These are phyloP conservation scores for Ambrosia trifida DNA, from an alignment of 129 eudicot genomes.

Conservation along the genomic window DNA sequence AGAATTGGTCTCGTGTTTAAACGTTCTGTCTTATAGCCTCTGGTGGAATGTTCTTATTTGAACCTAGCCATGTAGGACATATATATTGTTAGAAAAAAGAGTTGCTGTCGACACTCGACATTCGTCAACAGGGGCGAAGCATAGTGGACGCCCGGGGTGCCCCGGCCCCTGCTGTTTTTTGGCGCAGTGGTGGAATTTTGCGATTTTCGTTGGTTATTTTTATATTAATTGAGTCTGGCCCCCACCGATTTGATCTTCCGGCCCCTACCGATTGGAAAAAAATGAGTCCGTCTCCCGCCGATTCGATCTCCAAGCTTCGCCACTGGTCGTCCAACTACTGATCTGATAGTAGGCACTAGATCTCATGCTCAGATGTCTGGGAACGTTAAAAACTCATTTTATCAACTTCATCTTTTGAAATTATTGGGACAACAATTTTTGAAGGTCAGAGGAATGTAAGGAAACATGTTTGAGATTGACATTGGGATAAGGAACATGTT, in stretches of 20 bases:
- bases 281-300: too few relatives aligned
- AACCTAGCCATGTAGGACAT: too few relatives aligned
- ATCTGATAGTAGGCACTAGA: not conserved
- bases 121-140: too few relatives aligned
- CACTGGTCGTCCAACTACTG: not conserved
- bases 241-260: too few relatives aligned
- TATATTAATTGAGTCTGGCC: too few relatives aligned
- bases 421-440: not conserved
- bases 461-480: conserved; percentile 5
- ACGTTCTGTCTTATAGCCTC: not conserved
- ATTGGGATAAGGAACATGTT: not conserved
- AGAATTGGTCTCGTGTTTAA: not conserved
- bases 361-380: not conserved
- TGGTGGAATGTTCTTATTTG: too few relatives aligned
- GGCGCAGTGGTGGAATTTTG: too few relatives aligned
- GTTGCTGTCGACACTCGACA: not conserved
- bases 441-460: not conserved
- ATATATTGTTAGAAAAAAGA: not conserved
- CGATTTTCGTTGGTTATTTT: too few relatives aligned
- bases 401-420: not conserved
- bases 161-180: too few relatives aligned
- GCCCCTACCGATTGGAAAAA: too few relatives aligned
- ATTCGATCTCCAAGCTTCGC: too few relatives aligned
- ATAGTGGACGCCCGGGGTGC: too few relatives aligned
- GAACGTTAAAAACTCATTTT: not conserved